Evolutionary conservation across 108 stramenopile genomes (phyloP), one percentile per base, ranked within the genome.

Genomic region (Mayamaea pseudoterrestris): DNA sequence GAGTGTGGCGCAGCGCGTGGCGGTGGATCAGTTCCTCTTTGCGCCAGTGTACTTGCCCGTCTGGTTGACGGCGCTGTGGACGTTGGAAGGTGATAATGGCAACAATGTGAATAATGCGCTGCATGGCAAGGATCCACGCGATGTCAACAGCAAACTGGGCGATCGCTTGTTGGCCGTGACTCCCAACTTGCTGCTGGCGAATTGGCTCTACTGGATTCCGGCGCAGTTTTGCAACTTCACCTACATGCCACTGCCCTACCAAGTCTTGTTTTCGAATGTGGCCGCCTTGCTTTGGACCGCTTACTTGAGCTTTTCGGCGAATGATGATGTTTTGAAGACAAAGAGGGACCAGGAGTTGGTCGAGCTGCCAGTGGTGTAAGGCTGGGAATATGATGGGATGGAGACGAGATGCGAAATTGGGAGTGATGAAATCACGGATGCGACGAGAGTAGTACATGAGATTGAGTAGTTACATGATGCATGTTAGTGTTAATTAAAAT

Each of bases 241-340:
- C 14, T 41, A 65, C 34, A 71, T 89, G 1, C 84, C 93, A 11
- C 27, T 63, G 11, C 70, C 76, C 34, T 90, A 55, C 43, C 87
- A 84, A 53, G 93, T 93, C 0, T 44, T 90, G 32, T 93, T 70
- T 68, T 58, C 66, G 24, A 87, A 90, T 58, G 35, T 63, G 16
- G 75, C 89, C 36, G 83, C 80, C 7, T 76, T 93, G 44, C 48
- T 85, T 29, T 93, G 93, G 93, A 90, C 80, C 71, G 77, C 72
- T 1, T 90, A 83, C 56, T 48, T 94, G 42, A 71, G 72, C 44
- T 91, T 37, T 51, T 5, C 37, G 37, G 20, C 37, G 37, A 39
- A 20, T 39, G n/a, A n/a, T n/a, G n/a, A n/a, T n/a, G n/a, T n/a
- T n/a, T n/a, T n/a, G n/a, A n/a, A n/a, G n/a, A n/a, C n/a, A n/a